Evolutionary conservation across 495 filamentous ascomycete genomes (phyloP).

Genomic region (Tuber calosporum): DNA sequence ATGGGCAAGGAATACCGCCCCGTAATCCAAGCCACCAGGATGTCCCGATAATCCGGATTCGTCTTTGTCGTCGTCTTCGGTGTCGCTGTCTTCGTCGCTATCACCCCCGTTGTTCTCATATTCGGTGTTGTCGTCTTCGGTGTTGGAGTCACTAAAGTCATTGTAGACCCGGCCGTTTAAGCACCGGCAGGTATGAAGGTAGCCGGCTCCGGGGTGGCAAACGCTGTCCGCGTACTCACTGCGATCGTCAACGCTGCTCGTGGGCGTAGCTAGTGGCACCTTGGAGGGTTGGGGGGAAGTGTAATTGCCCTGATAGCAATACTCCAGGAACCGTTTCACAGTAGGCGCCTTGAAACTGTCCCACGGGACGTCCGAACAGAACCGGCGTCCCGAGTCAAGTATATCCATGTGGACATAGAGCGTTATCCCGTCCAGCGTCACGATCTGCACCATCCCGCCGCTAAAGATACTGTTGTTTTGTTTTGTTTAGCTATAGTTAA

Average conservation of each 20-base stretch:
- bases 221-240: background rate
- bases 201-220: no score
- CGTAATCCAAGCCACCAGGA: background rate
- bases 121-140: background rate
- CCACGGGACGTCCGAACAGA: background rate
- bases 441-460: background rate
- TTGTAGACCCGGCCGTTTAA: background rate
- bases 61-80: background rate
- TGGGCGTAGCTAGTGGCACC: background rate
- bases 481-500: background rate
- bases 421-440: background rate
- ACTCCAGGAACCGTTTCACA: constrained; percentile 77
- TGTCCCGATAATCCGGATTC: background rate
- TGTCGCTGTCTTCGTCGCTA: background rate
- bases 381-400: background rate
- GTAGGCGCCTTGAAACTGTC: constrained; percentile 42
- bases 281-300: background rate
- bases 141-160: background rate
- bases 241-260: background rate
- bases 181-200: no score
- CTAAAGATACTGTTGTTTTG: background rate
- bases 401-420: background rate
- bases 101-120: no score
- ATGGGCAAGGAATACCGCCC: background rate
- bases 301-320: constrained; percentile 81